Evolutionary conservation across 139 green algal species (phyloP).

Genomic region (Zygnema cylindricum): DNA sequence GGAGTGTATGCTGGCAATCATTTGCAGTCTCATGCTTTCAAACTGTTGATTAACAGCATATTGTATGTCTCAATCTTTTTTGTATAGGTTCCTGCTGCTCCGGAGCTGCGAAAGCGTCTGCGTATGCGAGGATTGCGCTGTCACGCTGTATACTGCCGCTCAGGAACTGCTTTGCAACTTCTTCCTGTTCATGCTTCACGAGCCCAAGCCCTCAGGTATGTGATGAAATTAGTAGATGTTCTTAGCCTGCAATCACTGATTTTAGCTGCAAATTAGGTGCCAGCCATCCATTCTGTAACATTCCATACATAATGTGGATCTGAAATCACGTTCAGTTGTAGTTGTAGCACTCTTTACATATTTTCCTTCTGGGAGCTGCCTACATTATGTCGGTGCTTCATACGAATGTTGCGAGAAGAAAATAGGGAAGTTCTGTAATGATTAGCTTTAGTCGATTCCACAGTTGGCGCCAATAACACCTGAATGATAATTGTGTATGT

Average conservation of each 20-base stretch:
- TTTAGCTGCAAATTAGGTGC: too few relatives aligned
- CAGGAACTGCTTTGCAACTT: constrained; percentile 10
- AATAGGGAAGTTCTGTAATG: neutral
- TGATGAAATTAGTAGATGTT: neutral
- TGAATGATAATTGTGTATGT: neutral
- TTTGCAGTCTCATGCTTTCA: constrained; percentile 22
- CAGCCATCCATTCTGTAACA: too few relatives aligned
- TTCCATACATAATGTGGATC: too few relatives aligned
- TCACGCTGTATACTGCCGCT: constrained; percentile 47
- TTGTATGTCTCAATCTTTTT: neutral
- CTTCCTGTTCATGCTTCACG: constrained; percentile 42
- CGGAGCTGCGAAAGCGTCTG: constrained; percentile 37
- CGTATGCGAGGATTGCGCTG: constrained; percentile 47
- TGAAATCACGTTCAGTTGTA: too few relatives aligned
- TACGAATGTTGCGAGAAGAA: neutral
- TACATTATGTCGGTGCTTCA: neutral
- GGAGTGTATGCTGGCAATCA: constrained; percentile 8
- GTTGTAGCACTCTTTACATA: too few relatives aligned
- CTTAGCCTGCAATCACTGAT: too few relatives aligned
- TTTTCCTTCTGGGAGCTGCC: neutral
- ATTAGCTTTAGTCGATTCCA: neutral
- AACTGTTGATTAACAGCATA: neutral
- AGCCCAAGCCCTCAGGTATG: constrained; percentile 42
- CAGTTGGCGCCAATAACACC: neutral
- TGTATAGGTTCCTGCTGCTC: constrained; percentile 15